A percentile compares a stretch with the other conserved stretches of the same genome.
Evolutionary conservation across 2,329 filamentous ascomycete species (phyloP).

Genomic region (Botryotinia convoluta): DNA sequence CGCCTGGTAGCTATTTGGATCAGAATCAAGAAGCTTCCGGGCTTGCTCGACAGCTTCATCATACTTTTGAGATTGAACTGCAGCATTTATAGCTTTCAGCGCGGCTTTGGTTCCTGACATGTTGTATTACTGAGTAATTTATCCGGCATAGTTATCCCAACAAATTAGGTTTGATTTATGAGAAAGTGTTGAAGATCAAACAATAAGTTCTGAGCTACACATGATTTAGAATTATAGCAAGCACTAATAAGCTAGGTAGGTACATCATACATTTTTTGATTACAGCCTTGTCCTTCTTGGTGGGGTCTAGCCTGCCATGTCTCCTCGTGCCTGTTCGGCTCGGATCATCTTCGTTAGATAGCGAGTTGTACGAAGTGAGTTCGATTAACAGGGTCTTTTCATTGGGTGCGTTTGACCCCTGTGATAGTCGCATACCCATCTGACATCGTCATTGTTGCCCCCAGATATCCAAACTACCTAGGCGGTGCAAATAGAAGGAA

Average conservation of each 20-base stretch:
- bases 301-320: neutral
- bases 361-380: neutral
- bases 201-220: neutral
- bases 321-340: neutral
- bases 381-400: neutral
- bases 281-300: conserved; percentile 6
- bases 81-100: conserved; percentile 77
- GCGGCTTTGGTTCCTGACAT: conserved; percentile 58
- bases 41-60: conserved; percentile 71
- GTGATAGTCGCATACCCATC: neutral
- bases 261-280: conserved; percentile 6
- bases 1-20: conserved; percentile 80
- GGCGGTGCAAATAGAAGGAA: neutral
- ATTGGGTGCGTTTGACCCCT: neutral
- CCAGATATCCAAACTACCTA: neutral
- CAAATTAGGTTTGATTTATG: neutral
- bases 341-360: neutral
- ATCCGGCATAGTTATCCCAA: conserved; percentile 24
- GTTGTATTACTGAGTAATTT: conserved; percentile 12
- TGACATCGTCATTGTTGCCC: neutral
- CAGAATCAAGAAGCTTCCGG: conserved; percentile 64
- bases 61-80: conserved; percentile 75
- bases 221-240: neutral
- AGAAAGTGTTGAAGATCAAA: neutral
- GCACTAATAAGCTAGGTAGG: neutral